Evolutionary conservation across 495 filamentous ascomycete genomes (phyloP), one percentile per base, ranked within the genome.

Genomic region (Peziza echinospora): DNA sequence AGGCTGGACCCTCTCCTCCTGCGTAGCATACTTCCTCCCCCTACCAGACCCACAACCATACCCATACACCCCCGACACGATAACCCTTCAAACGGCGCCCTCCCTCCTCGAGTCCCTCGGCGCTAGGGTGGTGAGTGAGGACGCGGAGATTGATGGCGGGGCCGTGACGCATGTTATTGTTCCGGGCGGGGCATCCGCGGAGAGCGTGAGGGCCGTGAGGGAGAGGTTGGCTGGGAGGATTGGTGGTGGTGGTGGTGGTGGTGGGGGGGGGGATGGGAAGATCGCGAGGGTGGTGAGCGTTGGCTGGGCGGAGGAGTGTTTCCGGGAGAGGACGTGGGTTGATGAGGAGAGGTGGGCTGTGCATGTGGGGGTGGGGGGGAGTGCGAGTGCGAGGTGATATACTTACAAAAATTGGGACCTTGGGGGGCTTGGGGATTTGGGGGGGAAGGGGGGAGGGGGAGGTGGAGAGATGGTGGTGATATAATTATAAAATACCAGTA

Each of bases 231-330:
- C 68, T 44, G 49, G 54, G 48, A 54, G 62, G 47, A 45, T 48
- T 24, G n/a, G n/a, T 8, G 57, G 50, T 26, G 58, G 63, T 9
- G n/a, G n/a, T n/a, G n/a, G n/a, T n/a, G n/a, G n/a, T n/a, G n/a
- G n/a, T n/a, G n/a, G n/a, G n/a, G n/a, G n/a, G n/a, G n/a, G n/a
- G n/a, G n/a, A n/a, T n/a, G 58, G 60, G 40, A 69, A 64, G 43
- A 51, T 84, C 13, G 84, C 87, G 1, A 68, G 85, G 53, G 61
- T 92, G 21, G 80, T 94, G 10, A 73, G 63, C 1, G 51, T 65
- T 21, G 64, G 67, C 17, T 97, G 89, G 89, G 64, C 93, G 1
- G 68, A 75, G 43, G 73, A 84, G 48, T 80, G 81, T 54, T 91
- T 86, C 82, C 63, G 63, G 48, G 78, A 84, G 60, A 68, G 68